Conservation (phyloP, 2,329 filamentous ascomycete genomes). For the Byssothecium circinans region DNA sequence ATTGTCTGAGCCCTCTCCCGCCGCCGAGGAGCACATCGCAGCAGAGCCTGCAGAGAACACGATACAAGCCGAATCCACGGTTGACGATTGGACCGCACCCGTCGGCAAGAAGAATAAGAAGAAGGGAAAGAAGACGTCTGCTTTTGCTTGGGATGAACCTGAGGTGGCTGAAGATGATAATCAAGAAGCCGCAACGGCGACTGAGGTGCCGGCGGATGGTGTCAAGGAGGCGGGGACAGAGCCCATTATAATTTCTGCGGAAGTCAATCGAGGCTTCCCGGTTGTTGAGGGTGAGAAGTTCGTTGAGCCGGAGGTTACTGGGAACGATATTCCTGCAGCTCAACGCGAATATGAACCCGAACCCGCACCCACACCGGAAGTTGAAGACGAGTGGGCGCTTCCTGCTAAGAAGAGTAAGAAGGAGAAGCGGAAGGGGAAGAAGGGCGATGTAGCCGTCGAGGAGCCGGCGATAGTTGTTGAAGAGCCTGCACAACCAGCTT, state of each 20-base stretch:
- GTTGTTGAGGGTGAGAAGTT: background rate
- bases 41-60: background rate
- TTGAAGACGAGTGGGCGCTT: constrained; percentile 10
- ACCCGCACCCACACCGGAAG: too few relatives aligned
- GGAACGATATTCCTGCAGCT: background rate
- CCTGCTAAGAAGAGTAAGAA: constrained; percentile 19
- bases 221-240: background rate
- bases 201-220: background rate
- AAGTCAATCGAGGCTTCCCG: constrained; percentile 2
- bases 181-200: background rate
- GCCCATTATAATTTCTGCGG: background rate
- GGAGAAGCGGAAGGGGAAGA: constrained; percentile 24
- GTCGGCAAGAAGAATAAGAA: constrained; percentile 35
- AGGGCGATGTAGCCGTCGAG: background rate
- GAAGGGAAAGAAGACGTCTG: constrained; percentile 25
- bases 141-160: constrained; percentile 5
- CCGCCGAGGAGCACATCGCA: constrained; percentile 1
- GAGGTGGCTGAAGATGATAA: constrained; percentile 8
- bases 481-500: background rate
- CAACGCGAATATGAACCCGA: constrained; percentile 1
- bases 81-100: constrained; percentile 5
- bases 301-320: background rate
- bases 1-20: constrained; percentile 7
- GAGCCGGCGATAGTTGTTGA: constrained; percentile 4
- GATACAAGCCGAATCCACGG: background rate